A percentile compares a stretch with the other conserved stretches of the same genome.
Conservation (phyloP, 1,139 yeast species). For the Hansenula sp. region DNA sequence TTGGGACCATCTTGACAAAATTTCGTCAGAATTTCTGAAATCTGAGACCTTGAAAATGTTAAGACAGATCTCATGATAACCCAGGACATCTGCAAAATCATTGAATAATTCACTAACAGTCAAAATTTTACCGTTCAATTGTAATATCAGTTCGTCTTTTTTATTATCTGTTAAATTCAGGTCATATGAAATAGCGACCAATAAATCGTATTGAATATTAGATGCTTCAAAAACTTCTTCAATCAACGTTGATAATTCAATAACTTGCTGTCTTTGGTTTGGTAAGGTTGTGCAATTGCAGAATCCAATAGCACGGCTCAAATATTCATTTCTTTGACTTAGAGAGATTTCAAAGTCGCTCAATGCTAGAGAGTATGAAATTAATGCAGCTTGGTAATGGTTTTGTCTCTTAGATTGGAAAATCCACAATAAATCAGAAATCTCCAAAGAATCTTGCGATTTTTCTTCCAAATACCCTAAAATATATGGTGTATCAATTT, state of each 20-base stretch:
- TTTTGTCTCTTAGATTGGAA: conserved; percentile 82
- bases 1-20: conserved; percentile 67
- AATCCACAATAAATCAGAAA: conserved; percentile 84
- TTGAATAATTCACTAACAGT: conserved; percentile 80
- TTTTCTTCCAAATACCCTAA: conserved; percentile 74
- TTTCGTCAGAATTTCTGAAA: conserved; percentile 69
- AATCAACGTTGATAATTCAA: conserved; percentile 63
- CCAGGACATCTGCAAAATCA: conserved; percentile 82
- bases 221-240: conserved; percentile 87
- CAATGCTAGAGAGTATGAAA: conserved; percentile 68
- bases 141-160: conserved; percentile 42
- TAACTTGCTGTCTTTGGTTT: conserved; percentile 69
- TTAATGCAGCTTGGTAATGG: conserved; percentile 79
- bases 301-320: conserved; percentile 91
- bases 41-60: conserved; percentile 80
- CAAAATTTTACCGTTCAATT: conserved; percentile 61
- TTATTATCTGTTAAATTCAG: conserved; percentile 43
- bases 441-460: conserved; percentile 60
- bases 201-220: conserved; percentile 78
- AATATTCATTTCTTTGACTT: conserved; percentile 76
- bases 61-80: conserved; percentile 80
- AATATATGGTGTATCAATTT: conserved; percentile 77
- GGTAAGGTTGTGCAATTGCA: conserved; percentile 86
- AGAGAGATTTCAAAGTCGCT: conserved; percentile 70
- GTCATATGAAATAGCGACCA: conserved; percentile 58